Percentiles rank a stretch among this genome's conserved stretches.
These are phyloP conservation scores for Trichoderma gamsii DNA, from an alignment of 495 filamentous ascomycete genomes.

Conservation along the genomic window DNA sequence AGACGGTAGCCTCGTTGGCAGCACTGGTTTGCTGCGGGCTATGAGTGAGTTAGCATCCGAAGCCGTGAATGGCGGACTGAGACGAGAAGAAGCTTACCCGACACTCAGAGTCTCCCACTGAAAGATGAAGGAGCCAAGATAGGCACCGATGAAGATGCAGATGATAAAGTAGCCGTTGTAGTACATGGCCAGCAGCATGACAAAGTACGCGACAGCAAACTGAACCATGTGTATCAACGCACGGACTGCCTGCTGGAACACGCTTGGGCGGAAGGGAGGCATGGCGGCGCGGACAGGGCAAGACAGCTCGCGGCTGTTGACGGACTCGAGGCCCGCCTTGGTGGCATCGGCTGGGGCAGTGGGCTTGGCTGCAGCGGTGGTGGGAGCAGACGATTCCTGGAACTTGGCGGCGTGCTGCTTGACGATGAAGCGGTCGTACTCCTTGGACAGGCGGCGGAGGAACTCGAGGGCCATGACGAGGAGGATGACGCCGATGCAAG, in stretches of 20 bases:
- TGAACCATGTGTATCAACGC: slow-evolving; percentile 43
- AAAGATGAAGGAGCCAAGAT: slow-evolving; percentile 40
- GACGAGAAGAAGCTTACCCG: background rate
- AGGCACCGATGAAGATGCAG: slow-evolving; percentile 49
- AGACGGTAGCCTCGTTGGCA: background rate
- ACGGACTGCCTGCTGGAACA: slow-evolving; percentile 43
- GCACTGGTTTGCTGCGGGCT: background rate
- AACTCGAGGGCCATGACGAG: slow-evolving; percentile 49
- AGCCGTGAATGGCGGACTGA: background rate
- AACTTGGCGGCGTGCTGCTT: slow-evolving; percentile 27
- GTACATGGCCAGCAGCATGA: slow-evolving; percentile 54
- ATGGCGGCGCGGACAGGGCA: slow-evolving; percentile 16
- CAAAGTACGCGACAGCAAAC: slow-evolving; percentile 50
- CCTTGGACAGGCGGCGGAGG: slow-evolving; percentile 45
- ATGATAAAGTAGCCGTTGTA: slow-evolving; percentile 55
- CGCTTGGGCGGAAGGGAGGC: slow-evolving; percentile 39
- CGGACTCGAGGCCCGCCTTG: slow-evolving; percentile 20
- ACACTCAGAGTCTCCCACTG: slow-evolving; percentile 29
- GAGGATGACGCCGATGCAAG: slow-evolving; percentile 53
- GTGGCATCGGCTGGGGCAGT: slow-evolving; percentile 16
- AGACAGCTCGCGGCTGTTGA: slow-evolving; percentile 2
- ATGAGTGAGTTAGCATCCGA: background rate
- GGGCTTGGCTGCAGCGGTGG: background rate
- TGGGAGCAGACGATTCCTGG: slow-evolving; percentile 23
- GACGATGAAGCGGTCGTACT: slow-evolving; percentile 47